These are phyloP conservation scores for Botrytis galanthina DNA, from an alignment of 2,329 filamentous ascomycete species.

Conservation along the genomic window DNA sequence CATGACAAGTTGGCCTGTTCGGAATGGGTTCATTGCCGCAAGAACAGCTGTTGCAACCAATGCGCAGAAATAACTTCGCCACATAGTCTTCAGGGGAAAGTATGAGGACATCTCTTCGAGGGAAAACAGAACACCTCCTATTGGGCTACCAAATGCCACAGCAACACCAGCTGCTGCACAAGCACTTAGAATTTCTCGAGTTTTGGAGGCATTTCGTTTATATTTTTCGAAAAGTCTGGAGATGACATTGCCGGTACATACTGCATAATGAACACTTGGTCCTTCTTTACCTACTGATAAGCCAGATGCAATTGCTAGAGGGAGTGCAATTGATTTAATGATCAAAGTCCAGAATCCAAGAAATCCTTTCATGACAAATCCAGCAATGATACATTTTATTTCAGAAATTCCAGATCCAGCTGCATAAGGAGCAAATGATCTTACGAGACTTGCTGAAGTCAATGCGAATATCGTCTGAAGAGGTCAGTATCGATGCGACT, in stretches of 20 bases:
- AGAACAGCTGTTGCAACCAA: conserved; percentile 90
- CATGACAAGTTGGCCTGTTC: conserved; percentile 97
- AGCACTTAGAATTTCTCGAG: conserved; percentile 88
- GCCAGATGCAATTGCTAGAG: conserved; percentile 89
- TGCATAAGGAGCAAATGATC: conserved; percentile 89
- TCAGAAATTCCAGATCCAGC: conserved; percentile 96
- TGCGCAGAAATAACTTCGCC: conserved; percentile 97
- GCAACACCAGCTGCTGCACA: conserved; percentile 93
- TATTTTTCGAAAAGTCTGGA: conserved; percentile 93
- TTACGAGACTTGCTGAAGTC: conserved; percentile 79
- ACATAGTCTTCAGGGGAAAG: conserved; percentile 95
- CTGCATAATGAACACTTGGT: conserved; percentile 97
- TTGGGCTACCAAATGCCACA: conserved; percentile 95
- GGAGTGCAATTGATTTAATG: conserved; percentile 91
- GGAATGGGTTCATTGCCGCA: conserved; percentile 94
- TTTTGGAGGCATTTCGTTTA: conserved; percentile 86
- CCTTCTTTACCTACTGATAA: conserved; percentile 96
- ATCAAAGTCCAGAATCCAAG: conserved; percentile 85
- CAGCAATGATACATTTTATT: conserved; percentile 98
- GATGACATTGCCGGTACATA: conserved; percentile 96
- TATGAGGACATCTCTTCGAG: conserved; percentile 97
- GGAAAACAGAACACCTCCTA: conserved; percentile 94
- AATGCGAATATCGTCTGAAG: conserved; percentile 72
- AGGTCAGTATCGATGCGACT: conserved; percentile 24
- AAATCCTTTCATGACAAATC: conserved; percentile 99